Conservation (phyloP, 768 basidiomycete species). For the Psilocybe sp. region DNA sequence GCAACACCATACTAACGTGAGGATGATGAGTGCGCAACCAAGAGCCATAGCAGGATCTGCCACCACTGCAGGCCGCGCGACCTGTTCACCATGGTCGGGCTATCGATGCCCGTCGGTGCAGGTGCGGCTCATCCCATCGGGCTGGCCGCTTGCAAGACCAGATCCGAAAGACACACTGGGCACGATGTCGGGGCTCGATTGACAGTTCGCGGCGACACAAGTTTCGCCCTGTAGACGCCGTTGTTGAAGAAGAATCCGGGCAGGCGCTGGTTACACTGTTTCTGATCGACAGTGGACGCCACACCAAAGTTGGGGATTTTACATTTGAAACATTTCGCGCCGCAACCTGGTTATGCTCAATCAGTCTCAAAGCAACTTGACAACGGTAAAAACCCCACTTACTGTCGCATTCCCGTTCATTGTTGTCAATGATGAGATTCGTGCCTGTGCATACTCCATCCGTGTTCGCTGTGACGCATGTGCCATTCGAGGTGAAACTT, state of each 20-base stretch:
- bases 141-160: conserved; percentile 42
- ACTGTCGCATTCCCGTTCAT: conserved; percentile 80
- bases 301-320: conserved; percentile 66
- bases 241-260: conserved; percentile 73
- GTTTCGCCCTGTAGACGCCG: conserved; percentile 67
- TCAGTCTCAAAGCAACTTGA: conserved; percentile 4
- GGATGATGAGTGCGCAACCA: conserved; percentile 77
- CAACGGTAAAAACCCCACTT: conserved; percentile 22
- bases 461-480: conserved; percentile 60
- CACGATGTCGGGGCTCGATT: conserved; percentile 48
- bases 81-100: conserved; percentile 38
- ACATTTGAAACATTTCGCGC: conserved; percentile 74
- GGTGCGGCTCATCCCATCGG: conserved; percentile 41
- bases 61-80: conserved; percentile 67
- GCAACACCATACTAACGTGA: conserved; percentile 65
- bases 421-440: conserved; percentile 72
- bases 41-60: conserved; percentile 85
- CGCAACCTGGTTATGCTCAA: conserved; percentile 51
- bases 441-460: conserved; percentile 72
- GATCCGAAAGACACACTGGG: conserved; percentile 77
- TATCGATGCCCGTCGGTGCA: conserved; percentile 56
- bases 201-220: conserved; percentile 64
- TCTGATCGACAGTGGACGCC: conserved; percentile 59
- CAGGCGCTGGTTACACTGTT: conserved; percentile 75
- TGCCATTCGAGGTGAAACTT: conserved; percentile 57